These are phyloP conservation scores for Akanthomyces uredinophilus DNA, from an alignment of 2,329 filamentous ascomycete species.

Conservation along the genomic window DNA sequence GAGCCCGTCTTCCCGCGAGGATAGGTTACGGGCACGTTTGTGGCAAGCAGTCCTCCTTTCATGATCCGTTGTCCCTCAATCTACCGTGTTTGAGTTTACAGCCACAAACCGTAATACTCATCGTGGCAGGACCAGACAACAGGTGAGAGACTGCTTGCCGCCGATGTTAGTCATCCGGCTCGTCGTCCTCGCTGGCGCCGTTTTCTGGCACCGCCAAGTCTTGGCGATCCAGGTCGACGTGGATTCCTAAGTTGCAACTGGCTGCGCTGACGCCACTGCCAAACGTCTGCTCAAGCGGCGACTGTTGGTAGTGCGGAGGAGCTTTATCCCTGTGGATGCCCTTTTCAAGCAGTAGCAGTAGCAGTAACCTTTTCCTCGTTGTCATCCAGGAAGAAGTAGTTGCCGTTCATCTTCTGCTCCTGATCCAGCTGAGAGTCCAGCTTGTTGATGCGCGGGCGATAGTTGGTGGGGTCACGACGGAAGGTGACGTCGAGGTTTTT, in stretches of 20 bases:
- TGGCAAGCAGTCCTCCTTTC: constrained; percentile 53
- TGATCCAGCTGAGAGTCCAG: constrained; percentile 91
- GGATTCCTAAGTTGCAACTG: neutral
- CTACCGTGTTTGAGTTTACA: constrained; percentile 29
- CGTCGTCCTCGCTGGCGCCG: constrained; percentile 58
- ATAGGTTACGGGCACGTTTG: constrained; percentile 26
- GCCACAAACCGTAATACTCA: neutral
- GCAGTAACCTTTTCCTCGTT: constrained; percentile 43
- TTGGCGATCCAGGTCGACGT: constrained; percentile 14
- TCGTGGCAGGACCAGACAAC: constrained; percentile 55
- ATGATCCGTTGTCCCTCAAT: constrained; percentile 58
- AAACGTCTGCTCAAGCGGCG: constrained; percentile 7
- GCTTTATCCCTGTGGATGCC: constrained; percentile 31
- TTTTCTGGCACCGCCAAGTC: constrained; percentile 36
- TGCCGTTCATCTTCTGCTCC: constrained; percentile 89
- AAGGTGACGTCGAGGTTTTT: constrained; percentile 98
- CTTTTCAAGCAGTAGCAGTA: constrained; percentile 55
- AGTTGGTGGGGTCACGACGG: constrained; percentile 94
- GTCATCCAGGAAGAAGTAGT: constrained; percentile 98
- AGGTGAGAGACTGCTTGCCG: constrained; percentile 61
- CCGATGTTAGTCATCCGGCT: constrained; percentile 57
- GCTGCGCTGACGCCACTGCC: constrained; percentile 9
- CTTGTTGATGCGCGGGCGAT: constrained; percentile 98
- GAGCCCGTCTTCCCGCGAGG: constrained; percentile 31
- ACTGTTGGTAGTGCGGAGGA: constrained; percentile 27